Base-by-base conservation (phyloP, 345 rosid genomes). In the Cardamine occulta region DNA sequence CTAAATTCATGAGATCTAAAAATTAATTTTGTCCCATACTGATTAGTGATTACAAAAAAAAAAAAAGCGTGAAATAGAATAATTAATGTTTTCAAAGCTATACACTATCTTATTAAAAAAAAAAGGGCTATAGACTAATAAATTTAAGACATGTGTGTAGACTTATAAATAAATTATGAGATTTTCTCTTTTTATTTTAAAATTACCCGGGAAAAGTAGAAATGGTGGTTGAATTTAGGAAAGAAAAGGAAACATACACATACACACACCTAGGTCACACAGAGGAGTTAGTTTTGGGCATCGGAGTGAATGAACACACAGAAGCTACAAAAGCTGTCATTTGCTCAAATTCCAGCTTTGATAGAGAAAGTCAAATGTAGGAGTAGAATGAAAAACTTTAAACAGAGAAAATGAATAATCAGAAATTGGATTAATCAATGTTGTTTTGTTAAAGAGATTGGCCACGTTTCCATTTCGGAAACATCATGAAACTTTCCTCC, bases 281-380 rank as follows among this genome's bases (percentile, higher is more conserved):
- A 15, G 6, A n/a, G 2, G 17, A 35, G 45, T 12, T 29, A 29
- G 34, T 28, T 55, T 55, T 55, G 39, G 1, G 7, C 13, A 31
- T 57, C 14, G n/a, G 21, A 24, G 14, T 62, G 21, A 62, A 40
- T 40, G 66, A 62, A 13, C n/a, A n/a, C n/a, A 21, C 31, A 40
- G 34, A 40, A 24, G 66, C 51, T 62, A 63, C 35, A 15, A 42
- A 63, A 63, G 68, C 35, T 63, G 32, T 42, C 67, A 26, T 24
- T 24, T 42, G 35, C 34, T 24, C 4, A 63, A 42, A 42, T 42
- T 13, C 17, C 3, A 39, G 7, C 8, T 40, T 40, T 45, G 14
- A 64, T 39, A 32, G 8, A 9, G 1, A 32, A 58, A 32, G 24
- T 58, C 40, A 32, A 58, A 32, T 34, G 21, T 58, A 58, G 44